These are phyloP conservation scores for Microdochium bolleyi DNA, from an alignment of 2,329 filamentous ascomycete genomes.

Conservation along the genomic window DNA sequence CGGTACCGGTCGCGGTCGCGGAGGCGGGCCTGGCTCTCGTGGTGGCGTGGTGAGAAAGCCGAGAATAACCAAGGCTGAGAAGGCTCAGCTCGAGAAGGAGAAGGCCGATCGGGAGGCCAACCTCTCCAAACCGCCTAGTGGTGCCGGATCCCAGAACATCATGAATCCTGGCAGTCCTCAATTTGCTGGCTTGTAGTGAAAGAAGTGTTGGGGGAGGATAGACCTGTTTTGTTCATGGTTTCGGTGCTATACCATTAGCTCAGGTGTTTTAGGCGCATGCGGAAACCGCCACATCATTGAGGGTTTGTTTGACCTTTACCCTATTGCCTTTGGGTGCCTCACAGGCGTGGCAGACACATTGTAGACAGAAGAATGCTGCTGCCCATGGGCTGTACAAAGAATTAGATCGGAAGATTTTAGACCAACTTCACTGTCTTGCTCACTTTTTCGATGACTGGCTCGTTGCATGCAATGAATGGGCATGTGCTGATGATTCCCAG, in stretches of 20 bases:
- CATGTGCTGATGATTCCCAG: background rate
- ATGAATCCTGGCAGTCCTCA: conserved; percentile 21
- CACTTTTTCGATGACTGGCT: too few relatives aligned
- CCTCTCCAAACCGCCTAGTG: conserved; percentile 17
- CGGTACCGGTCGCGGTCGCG: conserved; percentile 31
- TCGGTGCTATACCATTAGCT: background rate
- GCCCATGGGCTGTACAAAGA: background rate
- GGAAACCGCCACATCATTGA: background rate
- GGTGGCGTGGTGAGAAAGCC: conserved; percentile 73
- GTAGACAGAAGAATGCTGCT: background rate
- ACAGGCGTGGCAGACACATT: background rate
- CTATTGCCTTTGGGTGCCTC: too few relatives aligned
- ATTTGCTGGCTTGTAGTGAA: conserved; percentile 19
- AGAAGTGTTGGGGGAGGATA: background rate
- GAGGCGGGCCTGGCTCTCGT: conserved; percentile 59
- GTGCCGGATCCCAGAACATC: conserved; percentile 17
- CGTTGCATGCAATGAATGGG: background rate
- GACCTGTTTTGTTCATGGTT: background rate
- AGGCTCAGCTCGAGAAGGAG: conserved; percentile 72
- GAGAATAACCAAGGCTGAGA: conserved; percentile 78
- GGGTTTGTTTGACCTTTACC: background rate
- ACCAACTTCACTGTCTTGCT: too few relatives aligned
- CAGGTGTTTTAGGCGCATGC: background rate
- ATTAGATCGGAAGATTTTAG: background rate
- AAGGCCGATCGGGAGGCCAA: conserved; percentile 63